Percentiles rank a stretch among this genome's conserved stretches.
These are phyloP conservation scores for Tetrapisispora fleetii DNA, from an alignment of 805 yeast species.

Conservation along the genomic window DNA sequence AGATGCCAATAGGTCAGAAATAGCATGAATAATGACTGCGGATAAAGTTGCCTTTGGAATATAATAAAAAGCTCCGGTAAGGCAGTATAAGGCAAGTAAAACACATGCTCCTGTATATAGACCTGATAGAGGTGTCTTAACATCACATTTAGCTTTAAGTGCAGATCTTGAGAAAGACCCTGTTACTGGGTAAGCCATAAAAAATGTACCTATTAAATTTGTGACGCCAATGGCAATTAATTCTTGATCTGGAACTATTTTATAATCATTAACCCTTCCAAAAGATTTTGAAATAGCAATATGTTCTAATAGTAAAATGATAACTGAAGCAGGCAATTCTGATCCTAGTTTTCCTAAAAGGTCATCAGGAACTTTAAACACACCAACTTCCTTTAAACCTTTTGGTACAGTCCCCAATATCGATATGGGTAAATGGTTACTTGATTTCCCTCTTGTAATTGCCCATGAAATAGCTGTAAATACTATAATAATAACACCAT, in stretches of 20 bases:
- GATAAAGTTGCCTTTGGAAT: constrained; percentile 83
- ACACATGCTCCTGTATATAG: constrained; percentile 85
- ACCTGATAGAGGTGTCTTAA: constrained; percentile 89
- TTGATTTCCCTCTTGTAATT: constrained; percentile 44
- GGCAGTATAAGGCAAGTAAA: constrained; percentile 70
- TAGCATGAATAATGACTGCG: constrained; percentile 91
- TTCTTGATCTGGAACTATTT: constrained; percentile 88
- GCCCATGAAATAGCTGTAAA: constrained; percentile 80
- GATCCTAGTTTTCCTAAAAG: constrained; percentile 52
- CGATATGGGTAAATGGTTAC: constrained; percentile 33
- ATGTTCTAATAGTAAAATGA: constrained; percentile 78
- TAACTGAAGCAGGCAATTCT: constrained; percentile 78
- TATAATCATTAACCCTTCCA: constrained; percentile 86
- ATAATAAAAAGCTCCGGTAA: constrained; percentile 75
- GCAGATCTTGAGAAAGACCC: constrained; percentile 96
- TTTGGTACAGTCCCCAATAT: constrained; percentile 73
- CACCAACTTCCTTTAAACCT: constrained; percentile 71
- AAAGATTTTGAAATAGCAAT: constrained; percentile 90
- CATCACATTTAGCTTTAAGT: constrained; percentile 89
- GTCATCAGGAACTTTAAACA: constrained; percentile 53
- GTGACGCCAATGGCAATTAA: constrained; percentile 88
- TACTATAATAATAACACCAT: constrained; percentile 71
- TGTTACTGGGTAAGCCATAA: constrained; percentile 90
- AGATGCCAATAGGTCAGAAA: constrained; percentile 69
- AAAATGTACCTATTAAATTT: constrained; percentile 83